phyloP scores from a whole-genome alignment of 2,329 filamentous ascomycete genomes.

The Chaetomiaceae sp. region DNA sequence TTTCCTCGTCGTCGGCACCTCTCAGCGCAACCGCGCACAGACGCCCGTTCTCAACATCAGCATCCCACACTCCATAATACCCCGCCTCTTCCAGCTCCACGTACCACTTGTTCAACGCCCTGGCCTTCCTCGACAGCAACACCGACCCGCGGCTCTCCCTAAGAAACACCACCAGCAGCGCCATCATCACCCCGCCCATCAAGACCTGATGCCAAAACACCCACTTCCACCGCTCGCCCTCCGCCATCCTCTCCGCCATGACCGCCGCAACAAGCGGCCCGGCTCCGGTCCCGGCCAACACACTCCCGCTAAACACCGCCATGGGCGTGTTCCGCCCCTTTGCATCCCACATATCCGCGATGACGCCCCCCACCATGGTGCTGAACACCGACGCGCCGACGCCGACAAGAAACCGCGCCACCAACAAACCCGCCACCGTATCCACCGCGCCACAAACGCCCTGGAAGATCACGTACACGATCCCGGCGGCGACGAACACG shows the following conservation, averaged over 20 bases:
- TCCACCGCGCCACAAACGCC: slow-evolving; percentile 68
- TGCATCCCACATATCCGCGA: slow-evolving; percentile 79
- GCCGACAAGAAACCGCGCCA: slow-evolving; percentile 72
- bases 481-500: slow-evolving; percentile 70
- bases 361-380: slow-evolving; percentile 88
- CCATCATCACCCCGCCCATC: slow-evolving; percentile 57
- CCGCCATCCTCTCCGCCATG: slow-evolving; percentile 57
- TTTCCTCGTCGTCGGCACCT: slow-evolving; percentile 21
- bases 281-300: slow-evolving; percentile 72
- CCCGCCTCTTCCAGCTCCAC: slow-evolving; percentile 65
- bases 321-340: slow-evolving; percentile 81
- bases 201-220: slow-evolving; percentile 85
- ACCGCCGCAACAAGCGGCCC: slow-evolving; percentile 70
- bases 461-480: slow-evolving; percentile 67
- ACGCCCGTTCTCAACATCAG: slow-evolving; percentile 10
- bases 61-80: slow-evolving; percentile 44
- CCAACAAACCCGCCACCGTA: slow-evolving; percentile 67
- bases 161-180: slow-evolving; percentile 65
- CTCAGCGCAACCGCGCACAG: background rate
- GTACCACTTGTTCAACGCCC: slow-evolving; percentile 72
- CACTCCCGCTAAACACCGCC: slow-evolving; percentile 78
- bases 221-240: slow-evolving; percentile 64
- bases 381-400: slow-evolving; percentile 75
- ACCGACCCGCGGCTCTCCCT: slow-evolving; percentile 80
- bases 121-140: slow-evolving; percentile 70